phyloP scores from a whole-genome alignment of 176 grass and related monocot genomes.

The Dactylis glomerata region DNA sequence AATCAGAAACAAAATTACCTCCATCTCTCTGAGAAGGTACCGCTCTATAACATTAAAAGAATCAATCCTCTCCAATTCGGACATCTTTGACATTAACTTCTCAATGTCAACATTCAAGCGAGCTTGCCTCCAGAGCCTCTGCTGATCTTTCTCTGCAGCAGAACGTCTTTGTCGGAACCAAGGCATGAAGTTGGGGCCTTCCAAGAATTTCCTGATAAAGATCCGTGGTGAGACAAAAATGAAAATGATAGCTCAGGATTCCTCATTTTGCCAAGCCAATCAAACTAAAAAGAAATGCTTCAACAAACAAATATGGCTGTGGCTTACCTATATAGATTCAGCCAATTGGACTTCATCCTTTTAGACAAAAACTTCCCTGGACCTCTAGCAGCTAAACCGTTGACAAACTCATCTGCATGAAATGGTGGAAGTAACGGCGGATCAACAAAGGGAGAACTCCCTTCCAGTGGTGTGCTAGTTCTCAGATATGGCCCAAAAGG shows the following conservation, averaged over 20 bases:
- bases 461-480: slow-evolving; percentile 67
- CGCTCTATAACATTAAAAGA: slow-evolving; percentile 89
- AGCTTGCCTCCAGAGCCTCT: slow-evolving; percentile 80
- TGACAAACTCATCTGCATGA: slow-evolving; percentile 77
- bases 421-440: slow-evolving; percentile 68
- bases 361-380: slow-evolving; percentile 96
- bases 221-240: background rate
- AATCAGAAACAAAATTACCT: slow-evolving; percentile 48
- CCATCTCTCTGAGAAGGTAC: slow-evolving; percentile 74
- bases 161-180: slow-evolving; percentile 91
- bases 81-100: slow-evolving; percentile 82
- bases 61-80: slow-evolving; percentile 90
- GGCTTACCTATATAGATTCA: slow-evolving; percentile 79
- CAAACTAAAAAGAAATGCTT: slow-evolving; percentile 9
- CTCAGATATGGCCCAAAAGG: slow-evolving; percentile 93
- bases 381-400: slow-evolving; percentile 76
- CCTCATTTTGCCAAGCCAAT: slow-evolving; percentile 9
- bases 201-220: slow-evolving; percentile 69
- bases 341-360: slow-evolving; percentile 98
- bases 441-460: slow-evolving; percentile 78
- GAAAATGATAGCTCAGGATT: slow-evolving; percentile 2
- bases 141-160: slow-evolving; percentile 78
- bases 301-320: slow-evolving; percentile 19
- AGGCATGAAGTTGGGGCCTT: slow-evolving; percentile 92
- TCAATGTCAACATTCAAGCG: slow-evolving; percentile 69